phyloP scores from a whole-genome alignment of 2,329 filamentous ascomycete genomes.

The Emergomyces orientalis region DNA sequence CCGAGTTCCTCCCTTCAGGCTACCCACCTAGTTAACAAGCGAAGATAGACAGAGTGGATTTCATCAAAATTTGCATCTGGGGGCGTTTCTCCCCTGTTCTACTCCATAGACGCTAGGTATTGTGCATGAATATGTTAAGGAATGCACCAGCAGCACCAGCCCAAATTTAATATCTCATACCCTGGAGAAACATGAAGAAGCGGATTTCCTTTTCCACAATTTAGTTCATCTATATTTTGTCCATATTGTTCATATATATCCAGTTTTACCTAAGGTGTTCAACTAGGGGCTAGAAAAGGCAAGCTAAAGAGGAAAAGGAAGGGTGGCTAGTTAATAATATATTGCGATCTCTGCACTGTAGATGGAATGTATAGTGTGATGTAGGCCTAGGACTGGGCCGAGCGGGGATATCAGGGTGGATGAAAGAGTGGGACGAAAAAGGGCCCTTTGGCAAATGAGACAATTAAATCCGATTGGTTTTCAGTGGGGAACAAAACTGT shows the following conservation, averaged over 20 bases:
- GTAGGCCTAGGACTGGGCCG: neutral
- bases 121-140: too few species aligned
- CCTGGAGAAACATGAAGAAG: too few species aligned
- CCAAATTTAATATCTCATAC: too few species aligned
- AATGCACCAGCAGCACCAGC: too few species aligned
- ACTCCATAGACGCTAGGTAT: too few species aligned
- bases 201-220: too few species aligned
- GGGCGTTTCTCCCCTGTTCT: too few species aligned
- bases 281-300: neutral
- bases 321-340: neutral
- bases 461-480: neutral
- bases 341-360: neutral
- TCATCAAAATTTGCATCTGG: too few species aligned
- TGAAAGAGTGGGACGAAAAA: neutral
- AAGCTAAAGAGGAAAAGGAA: neutral
- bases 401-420: neutral
- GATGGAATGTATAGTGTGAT: neutral
- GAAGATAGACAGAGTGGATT: too few species aligned
- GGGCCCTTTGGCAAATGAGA: neutral
- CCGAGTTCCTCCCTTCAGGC: too few species aligned
- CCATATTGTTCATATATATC: neutral
- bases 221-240: neutral
- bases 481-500: neutral
- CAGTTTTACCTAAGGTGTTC: neutral
- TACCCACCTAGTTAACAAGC: too few species aligned